These are phyloP conservation scores for Chaetomium cochliodes DNA, from an alignment of 495 filamentous ascomycete genomes.

Conservation along the genomic window DNA sequence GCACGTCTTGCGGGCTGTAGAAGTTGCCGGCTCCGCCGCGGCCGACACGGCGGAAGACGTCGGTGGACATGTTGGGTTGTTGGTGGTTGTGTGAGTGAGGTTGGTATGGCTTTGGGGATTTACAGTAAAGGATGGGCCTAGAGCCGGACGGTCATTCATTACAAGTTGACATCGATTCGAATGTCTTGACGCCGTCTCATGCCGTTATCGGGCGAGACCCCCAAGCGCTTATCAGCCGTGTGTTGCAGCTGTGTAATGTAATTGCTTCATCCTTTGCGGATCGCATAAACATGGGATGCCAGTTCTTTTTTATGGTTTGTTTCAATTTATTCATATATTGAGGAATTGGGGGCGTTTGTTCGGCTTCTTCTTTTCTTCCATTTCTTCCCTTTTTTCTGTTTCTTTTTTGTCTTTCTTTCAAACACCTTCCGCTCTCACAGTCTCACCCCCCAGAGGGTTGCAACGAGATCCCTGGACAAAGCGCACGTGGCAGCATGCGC, in stretches of 20 bases:
- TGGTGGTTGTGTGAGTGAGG: neutral
- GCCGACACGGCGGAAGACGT: conserved; percentile 39
- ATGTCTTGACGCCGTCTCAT: neutral
- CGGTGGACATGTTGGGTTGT: conserved; percentile 22
- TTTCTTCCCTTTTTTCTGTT: too few species aligned
- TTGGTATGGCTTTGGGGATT: neutral
- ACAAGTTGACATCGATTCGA: neutral
- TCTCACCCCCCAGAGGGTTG: too few species aligned
- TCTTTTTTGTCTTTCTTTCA: too few species aligned
- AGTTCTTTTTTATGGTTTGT: too few species aligned
- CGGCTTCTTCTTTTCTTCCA: too few species aligned
- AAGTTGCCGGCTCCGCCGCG: conserved; percentile 67
- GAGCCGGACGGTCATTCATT: neutral
- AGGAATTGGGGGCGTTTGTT: too few species aligned
- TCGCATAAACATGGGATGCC: too few species aligned
- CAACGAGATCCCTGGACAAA: too few species aligned
- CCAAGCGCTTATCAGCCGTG: conserved; percentile 15
- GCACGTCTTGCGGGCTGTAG: conserved; percentile 52
- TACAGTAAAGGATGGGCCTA: neutral
- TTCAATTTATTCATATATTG: too few species aligned
- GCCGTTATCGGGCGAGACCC: conserved; percentile 19
- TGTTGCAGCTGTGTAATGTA: conserved; percentile 13
- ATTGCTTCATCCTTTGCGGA: neutral
- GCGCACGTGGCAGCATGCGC: too few species aligned
- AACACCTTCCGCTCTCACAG: too few species aligned